Conservation (phyloP, 805 yeast genomes). For the Sugiyamaella americana region DNA sequence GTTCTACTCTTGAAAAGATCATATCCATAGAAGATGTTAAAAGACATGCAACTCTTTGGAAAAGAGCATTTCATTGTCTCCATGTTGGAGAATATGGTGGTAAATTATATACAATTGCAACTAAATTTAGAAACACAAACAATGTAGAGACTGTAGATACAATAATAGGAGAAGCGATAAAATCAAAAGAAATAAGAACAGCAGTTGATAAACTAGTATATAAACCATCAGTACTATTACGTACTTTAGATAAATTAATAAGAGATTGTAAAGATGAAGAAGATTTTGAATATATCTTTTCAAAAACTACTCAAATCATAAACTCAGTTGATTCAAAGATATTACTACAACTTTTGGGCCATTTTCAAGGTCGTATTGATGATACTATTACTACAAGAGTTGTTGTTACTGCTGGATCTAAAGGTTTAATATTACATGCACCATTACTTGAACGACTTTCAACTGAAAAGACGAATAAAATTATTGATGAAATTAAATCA, state of each 20-base stretch:
- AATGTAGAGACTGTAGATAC: background rate
- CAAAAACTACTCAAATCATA: background rate
- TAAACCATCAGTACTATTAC: background rate
- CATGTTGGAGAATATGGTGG: slow-evolving; percentile 12
- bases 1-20: slow-evolving; percentile 5
- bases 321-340: slow-evolving; percentile 3
- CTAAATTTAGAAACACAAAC: slow-evolving; percentile 1
- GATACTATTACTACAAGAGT: background rate
- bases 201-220: background rate
- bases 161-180: background rate
- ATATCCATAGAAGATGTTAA: slow-evolving; percentile 5
- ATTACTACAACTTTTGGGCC: slow-evolving; percentile 8
- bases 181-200: background rate
- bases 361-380: slow-evolving; percentile 5
- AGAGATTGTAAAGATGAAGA: background rate
- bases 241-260: background rate
- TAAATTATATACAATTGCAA: slow-evolving; percentile 3
- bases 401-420: slow-evolving; percentile 1
- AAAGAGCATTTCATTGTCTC: slow-evolving; percentile 11
- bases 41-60: slow-evolving; percentile 5
- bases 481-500: background rate
- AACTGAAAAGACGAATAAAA: background rate
- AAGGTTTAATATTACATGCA: background rate
- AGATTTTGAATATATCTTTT: background rate
- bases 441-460: background rate